phyloP scores from a whole-genome alignment of 2,329 filamentous ascomycete genomes.

The Arthrobotrys pseudoclavata region DNA sequence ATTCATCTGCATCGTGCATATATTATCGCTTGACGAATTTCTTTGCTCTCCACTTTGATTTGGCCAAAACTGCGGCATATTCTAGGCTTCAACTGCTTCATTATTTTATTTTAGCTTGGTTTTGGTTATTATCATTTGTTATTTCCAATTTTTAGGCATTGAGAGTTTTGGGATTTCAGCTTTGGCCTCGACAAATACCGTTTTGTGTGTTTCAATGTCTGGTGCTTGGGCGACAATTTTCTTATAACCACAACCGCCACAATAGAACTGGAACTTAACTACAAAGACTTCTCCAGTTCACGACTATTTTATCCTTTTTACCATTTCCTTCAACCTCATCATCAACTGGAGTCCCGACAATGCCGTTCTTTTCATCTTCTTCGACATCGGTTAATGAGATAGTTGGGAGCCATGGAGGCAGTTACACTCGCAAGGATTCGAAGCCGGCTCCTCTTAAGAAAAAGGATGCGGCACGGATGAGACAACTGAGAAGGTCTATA shows the following conservation, averaged over 20 bases:
- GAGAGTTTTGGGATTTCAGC: slow-evolving; percentile 56
- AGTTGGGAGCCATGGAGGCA: slow-evolving; percentile 39
- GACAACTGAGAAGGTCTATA: slow-evolving; percentile 60
- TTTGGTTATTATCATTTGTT: slow-evolving; percentile 1
- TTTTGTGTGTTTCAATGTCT: slow-evolving; percentile 55
- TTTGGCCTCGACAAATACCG: slow-evolving; percentile 47
- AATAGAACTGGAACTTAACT: slow-evolving; percentile 4
- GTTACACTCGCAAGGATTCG: slow-evolving; percentile 47
- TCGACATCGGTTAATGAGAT: slow-evolving; percentile 59
- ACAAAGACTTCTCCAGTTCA: slow-evolving; percentile 5
- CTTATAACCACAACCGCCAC: slow-evolving; percentile 32
- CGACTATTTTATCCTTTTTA: slow-evolving; percentile 10
- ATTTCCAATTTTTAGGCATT: slow-evolving; percentile 15
- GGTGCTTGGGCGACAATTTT: slow-evolving; percentile 47
- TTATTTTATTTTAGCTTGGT: slow-evolving; percentile 8
- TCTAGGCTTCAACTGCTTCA: slow-evolving; percentile 24
- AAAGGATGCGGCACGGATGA: slow-evolving; percentile 47
- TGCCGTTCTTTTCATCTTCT: slow-evolving; percentile 57
- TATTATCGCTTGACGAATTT: slow-evolving; percentile 43
- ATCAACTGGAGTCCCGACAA: slow-evolving; percentile 17
- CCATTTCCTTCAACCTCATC: neutral
- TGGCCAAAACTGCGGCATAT: slow-evolving; percentile 39
- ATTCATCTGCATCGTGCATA: slow-evolving; percentile 34
- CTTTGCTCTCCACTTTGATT: slow-evolving; percentile 19
- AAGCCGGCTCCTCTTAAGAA: slow-evolving; percentile 35